Conservation (phyloP, 495 filamentous ascomycete species). For the Aspergillus olivimuriae region DNA sequence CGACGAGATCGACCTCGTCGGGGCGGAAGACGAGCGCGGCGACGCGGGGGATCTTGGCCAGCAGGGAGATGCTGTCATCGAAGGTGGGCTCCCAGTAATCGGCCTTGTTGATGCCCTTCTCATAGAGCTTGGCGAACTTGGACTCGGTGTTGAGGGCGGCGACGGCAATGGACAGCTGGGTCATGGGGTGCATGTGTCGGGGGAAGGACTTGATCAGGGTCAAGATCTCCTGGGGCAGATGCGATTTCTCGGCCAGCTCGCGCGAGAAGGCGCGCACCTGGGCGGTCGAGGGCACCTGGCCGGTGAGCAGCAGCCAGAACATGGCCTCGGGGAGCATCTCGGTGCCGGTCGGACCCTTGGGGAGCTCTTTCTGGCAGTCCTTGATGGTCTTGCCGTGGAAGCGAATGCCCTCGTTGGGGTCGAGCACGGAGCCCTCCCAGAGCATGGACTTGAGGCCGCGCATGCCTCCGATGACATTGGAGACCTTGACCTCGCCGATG, state of each 20-base stretch:
- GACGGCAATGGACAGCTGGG: constrained; percentile 90
- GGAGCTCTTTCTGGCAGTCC: constrained; percentile 89
- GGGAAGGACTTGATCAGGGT: constrained; percentile 90
- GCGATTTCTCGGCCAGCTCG: constrained; percentile 79
- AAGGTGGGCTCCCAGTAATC: constrained; percentile 99
- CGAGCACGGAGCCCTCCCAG: constrained; percentile 97
- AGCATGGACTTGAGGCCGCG: constrained; percentile 95
- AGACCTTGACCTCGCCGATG: constrained; percentile 89
- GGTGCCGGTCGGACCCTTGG: constrained; percentile 88
- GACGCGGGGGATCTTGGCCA: constrained; percentile 94
- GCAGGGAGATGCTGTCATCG: constrained; percentile 87
- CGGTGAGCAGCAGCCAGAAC: constrained; percentile 98
- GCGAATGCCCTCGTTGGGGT: constrained; percentile 93
- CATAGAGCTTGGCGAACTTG: constrained; percentile 88
- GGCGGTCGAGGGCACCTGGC: constrained; percentile 73
- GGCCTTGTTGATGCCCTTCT: constrained; percentile 80
- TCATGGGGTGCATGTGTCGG: constrained; percentile 89
- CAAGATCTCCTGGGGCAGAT: constrained; percentile 76
- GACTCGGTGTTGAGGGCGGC: constrained; percentile 89
- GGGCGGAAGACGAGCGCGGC: constrained; percentile 97
- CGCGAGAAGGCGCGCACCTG: constrained; percentile 78
- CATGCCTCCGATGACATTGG: constrained; percentile 93
- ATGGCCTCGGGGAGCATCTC: constrained; percentile 99
- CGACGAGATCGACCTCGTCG: constrained; percentile 61
- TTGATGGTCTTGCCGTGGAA: constrained; percentile 98